Evolutionary conservation across 768 basidiomycete species (phyloP), one percentile per base, ranked within the genome.

Genomic region (Cyclocybe aegerita): DNA sequence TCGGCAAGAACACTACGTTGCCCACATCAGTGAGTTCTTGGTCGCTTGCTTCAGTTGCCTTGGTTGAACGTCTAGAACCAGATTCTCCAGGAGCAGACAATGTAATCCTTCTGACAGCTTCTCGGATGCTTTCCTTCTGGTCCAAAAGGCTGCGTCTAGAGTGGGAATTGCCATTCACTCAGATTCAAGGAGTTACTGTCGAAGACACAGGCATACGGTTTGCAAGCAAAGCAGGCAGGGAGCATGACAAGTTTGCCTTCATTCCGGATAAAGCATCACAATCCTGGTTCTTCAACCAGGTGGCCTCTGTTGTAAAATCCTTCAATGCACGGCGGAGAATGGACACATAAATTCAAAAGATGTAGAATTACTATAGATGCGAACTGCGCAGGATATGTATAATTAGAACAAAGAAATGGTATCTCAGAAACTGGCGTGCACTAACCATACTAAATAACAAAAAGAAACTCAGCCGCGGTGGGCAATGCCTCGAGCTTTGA

Each of bases 151-250:
- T 98, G 34, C 82, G 82, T 32, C 80, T 96, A 4, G 85, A 89
- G 37, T 99, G 95, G 96, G 93, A 98, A 56, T 72, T 98, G 10
- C 86, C 93, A 0, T 84, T 98, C 64, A 82, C 81, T 14, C 85
- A 91, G 57, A 82, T 98, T 3, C 86, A 90, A 65, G 91, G 90
- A 12, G 83, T 98, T 39, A 88, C 86, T 3, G 84, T 92, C 23
- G 95, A 98, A 63, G 87, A 94, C 61, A 91, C 84, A 11, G 95
- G 95, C 1, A 91, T 99, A 61, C 81, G 89, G 12, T 90, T 93
- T 62, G 81, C 87, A 10, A 83, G 94, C 67, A 95, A 89, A 60
- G 71, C 76, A 2, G 90, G 90, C 50, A 81, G 75, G 61, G 86
- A 86, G 49, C 75, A 83, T 50, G 87, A 92, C 69, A 86, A 79